Base-by-base conservation (phyloP, 2,329 filamentous ascomycete species). In the Beauveria rudraprayagi region DNA sequence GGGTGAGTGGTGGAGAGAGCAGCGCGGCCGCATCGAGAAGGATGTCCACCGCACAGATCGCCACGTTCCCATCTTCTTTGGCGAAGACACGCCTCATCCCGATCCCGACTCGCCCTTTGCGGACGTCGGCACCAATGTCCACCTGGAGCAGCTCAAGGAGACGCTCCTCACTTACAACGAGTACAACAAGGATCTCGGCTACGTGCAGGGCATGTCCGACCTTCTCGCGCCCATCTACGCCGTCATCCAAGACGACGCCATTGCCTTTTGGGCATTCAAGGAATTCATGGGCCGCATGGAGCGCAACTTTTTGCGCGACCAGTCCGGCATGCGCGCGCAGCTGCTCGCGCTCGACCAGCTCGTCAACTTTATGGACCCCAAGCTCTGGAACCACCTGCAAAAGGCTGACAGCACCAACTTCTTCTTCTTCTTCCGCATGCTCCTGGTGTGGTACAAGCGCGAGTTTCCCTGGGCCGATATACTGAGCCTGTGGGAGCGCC, bases 341-440 rank as follows among this genome's bases (percentile, higher is more conserved):
- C 86, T 99, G 3, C 80, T 91, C 44, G 92, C 93, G 0, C 84
- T 99, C 3, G 92, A 99, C 70, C 92, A 99, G 66, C 86, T 99
- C 1, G 92, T 97, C 14, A 92, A 96, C 71, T 90, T 99, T 61
- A 92, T 99, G 86, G 94, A 99, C 67, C 94, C 95, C 0, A 90
- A 92, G 71, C 85, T 99, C 8, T 97, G 97, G 75, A 81, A 90
- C 2, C 94, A 99, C 68, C 83, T 99, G 0, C 86, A 96, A 72
- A 87, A 84, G 17, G 90, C 92, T 22, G 95, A 99, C 69, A 95
- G 90, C 69, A 99, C 94, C 26, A 99, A 99, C 73, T 99, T 99
- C 75, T 99, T 99, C 76, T 99, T 99, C 79, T 97, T 99, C 80
- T 99, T 97, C 84, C 90, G 94, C 63, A 97, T 97, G 94, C 81